These are phyloP conservation scores for Ceratobasidium sp. DNA, from an alignment of 1,284 basidiomycete genomes.

Conservation along the genomic window DNA sequence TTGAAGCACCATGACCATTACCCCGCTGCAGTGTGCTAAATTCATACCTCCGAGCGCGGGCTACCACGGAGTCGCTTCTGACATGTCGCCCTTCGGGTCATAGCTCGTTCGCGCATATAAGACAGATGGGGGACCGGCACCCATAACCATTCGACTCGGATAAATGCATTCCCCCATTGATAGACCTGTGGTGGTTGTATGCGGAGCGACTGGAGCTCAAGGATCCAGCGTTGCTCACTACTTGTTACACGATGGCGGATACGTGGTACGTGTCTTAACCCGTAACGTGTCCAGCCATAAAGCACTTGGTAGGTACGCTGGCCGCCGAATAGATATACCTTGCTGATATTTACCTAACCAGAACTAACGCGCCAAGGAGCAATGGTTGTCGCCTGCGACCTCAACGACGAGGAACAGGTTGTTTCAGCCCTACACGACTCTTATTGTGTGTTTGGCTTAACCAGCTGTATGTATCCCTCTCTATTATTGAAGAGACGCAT, in stretches of 20 bases:
- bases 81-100: too few species aligned
- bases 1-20: too few species aligned
- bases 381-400: neutral
- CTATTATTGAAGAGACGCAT: slow-evolving; percentile 43
- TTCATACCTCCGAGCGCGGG: too few species aligned
- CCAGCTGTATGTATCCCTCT: slow-evolving; percentile 44
- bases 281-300: neutral
- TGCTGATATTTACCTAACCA: neutral
- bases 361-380: neutral
- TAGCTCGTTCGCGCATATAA: too few species aligned
- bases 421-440: slow-evolving; percentile 46
- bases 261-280: neutral
- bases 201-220: neutral
- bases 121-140: too few species aligned
- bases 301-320: neutral
- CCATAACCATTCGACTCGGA: neutral
- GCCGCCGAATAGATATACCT: too few species aligned
- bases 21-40: too few species aligned
- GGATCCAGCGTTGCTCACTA: neutral
- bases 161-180: neutral
- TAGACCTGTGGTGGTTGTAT: neutral
- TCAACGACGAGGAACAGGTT: slow-evolving; percentile 2
- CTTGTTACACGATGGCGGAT: neutral
- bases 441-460: slow-evolving; percentile 52
- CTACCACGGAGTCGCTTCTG: too few species aligned